Evolutionary conservation across 495 filamentous ascomycete genomes (phyloP).

Genomic region (Xylaria longipes): DNA sequence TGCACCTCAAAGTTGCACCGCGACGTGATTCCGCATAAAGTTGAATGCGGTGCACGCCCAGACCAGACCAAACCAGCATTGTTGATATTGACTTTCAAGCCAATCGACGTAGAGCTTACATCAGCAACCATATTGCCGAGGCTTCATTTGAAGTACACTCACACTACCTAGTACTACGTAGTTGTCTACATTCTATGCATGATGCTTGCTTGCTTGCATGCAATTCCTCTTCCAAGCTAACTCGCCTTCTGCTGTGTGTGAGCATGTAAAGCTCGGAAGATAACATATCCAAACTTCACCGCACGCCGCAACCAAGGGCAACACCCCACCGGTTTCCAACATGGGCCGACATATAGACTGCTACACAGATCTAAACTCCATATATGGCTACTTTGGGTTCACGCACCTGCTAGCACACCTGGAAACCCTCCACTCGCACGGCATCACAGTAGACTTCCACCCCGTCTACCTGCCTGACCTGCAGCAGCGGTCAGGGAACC

Average conservation of each 20-base stretch:
- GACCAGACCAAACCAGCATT: neutral
- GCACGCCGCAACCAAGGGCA: neutral
- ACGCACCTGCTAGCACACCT: neutral
- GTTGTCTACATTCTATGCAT: neutral
- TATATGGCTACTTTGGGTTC: constrained; percentile 18
- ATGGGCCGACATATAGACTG: constrained; percentile 10
- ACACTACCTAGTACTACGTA: neutral
- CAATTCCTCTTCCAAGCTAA: neutral
- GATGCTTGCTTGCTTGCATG: neutral
- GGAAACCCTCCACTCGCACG: neutral
- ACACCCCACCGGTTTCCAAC: neutral
- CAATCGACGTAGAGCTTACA: constrained; percentile 12
- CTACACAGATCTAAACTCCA: constrained; percentile 22
- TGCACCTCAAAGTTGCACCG: constrained; percentile 2
- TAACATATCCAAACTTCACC: neutral
- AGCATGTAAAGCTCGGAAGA: neutral
- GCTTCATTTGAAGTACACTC: neutral
- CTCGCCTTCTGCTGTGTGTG: neutral
- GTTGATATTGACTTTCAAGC: neutral
- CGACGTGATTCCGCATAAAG: neutral
- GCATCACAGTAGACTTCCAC: constrained; percentile 10
- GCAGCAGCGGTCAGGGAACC: constrained; percentile 1
- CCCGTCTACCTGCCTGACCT: constrained; percentile 11
- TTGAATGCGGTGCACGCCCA: neutral
- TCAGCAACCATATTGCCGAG: neutral